Conservation (phyloP, 805 yeast species). For the Metschnikowia sp. region DNA sequence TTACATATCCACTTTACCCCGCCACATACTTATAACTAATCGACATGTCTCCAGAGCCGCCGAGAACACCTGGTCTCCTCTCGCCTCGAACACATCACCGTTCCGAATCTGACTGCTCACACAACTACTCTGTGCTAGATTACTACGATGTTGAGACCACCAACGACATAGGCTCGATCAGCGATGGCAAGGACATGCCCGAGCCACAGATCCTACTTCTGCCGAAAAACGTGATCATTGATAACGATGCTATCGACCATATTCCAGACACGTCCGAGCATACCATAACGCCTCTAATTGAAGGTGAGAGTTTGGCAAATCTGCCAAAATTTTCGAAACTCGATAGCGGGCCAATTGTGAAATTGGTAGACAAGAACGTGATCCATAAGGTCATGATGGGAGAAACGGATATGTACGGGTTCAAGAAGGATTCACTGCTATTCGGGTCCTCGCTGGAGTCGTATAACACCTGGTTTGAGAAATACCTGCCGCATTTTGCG, state of each 20-base stretch:
- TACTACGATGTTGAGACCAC: conserved; percentile 30
- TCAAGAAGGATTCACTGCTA: conserved; percentile 60
- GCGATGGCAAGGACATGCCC: not conserved
- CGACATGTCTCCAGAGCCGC: conserved; percentile 6
- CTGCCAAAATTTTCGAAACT: not conserved
- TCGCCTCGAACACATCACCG: conserved; percentile 23
- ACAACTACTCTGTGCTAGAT: conserved; percentile 37
- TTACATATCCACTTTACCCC: no score
- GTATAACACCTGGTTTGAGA: conserved; percentile 74
- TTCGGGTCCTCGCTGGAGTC: conserved; percentile 44
- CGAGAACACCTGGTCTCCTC: conserved; percentile 1
- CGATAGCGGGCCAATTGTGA: conserved; percentile 3
- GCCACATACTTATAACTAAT: not conserved
- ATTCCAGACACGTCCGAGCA: no score
- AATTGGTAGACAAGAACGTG: conserved; percentile 3
- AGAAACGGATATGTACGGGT: conserved; percentile 75
- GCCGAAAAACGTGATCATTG: no score
- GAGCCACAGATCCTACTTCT: no score
- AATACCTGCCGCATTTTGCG: conserved; percentile 59
- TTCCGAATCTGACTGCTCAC: conserved; percentile 29
- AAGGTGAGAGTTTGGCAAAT: not conserved
- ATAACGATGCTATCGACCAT: no score
- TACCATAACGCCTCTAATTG: not conserved
- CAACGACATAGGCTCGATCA: conserved; percentile 36
- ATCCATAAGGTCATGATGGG: conserved; percentile 3